Evolutionary conservation across 2,329 filamentous ascomycete genomes (phyloP), one percentile per base, ranked within the genome.

Genomic region (Aspergillus phoenicis): DNA sequence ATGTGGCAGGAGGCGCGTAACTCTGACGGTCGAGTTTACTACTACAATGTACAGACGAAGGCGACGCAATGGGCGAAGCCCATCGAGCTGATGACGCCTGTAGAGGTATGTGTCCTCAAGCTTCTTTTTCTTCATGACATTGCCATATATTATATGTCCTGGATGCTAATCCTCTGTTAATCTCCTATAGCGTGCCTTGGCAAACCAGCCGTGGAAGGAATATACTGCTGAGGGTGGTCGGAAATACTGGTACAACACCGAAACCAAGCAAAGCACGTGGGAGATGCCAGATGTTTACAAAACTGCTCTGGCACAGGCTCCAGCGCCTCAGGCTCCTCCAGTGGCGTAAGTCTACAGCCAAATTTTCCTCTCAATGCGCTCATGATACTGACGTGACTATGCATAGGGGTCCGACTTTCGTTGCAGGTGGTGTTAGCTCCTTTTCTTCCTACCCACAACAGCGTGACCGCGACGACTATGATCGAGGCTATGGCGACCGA

Each of bases 11-110:
- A 95, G 76, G 89, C 91, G 68, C 89, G 88, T 68, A 91, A 89
- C 67, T 81, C 88, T 2, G 93, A 97, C 72, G 94, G 93, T 66
- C 87, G 91, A 68, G 83, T 87, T 51, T 99, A 99, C 77, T 99
- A 96, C 77, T 96, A 93, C 82, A 96, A 99, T 75, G 80, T 87
- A 11, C 80, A 87, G 63, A 97, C 93, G 15, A 96, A 96, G 74
- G 86, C 85, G 64, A 98, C 95, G 33, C 90, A 93, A 85, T 99
- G 95, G 95, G 89, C 88, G 43, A 98, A 97, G 80, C 96, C 95
- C 4, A 86, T 90, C 72, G 95, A 96, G 49, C 82, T 96, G 78
- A 93, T 96, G 90, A 89, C 86, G 22, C 85, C 87, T 6, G 87
- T 88, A 55, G 93, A 97, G 87, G 92, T 93, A 79, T 65, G 77